phyloP scores from a whole-genome alignment of 768 basidiomycete genomes.

The Gyrodon lividus region DNA sequence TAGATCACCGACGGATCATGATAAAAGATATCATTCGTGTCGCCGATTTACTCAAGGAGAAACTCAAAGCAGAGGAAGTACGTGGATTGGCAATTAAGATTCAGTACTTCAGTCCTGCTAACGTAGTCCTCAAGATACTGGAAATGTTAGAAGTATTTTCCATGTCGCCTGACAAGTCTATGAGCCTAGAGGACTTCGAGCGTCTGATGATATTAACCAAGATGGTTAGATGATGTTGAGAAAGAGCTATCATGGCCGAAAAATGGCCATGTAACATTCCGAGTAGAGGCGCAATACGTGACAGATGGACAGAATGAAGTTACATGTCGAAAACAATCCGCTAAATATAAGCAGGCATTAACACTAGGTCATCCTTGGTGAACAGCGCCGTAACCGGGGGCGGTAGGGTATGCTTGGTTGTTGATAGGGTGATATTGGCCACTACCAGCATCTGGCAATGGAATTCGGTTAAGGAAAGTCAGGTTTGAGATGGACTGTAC shows the following conservation, averaged over 20 bases:
- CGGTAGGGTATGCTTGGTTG: conserved; percentile 16
- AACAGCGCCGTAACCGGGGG: conserved; percentile 38
- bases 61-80: conserved; percentile 74
- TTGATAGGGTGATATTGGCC: conserved; percentile 36
- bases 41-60: conserved; percentile 65
- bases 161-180: conserved; percentile 62
- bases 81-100: conserved; percentile 13
- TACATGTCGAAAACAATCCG: background rate
- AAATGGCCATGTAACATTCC: conserved; percentile 3
- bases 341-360: background rate
- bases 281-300: background rate
- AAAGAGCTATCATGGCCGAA: too few relatives aligned
- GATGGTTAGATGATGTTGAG: conserved; percentile 39
- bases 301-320: conserved; percentile 2
- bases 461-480: conserved; percentile 3
- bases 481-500: conserved; percentile 29
- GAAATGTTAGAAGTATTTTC: conserved; percentile 84
- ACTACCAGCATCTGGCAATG: conserved; percentile 34
- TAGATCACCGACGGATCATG: conserved; percentile 55
- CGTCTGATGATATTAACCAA: conserved; percentile 69
- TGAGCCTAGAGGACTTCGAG: conserved; percentile 69
- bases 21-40: conserved; percentile 65
- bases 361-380: conserved; percentile 10
- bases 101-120: background rate
- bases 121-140: conserved; percentile 49